These are phyloP conservation scores for Micractinium conductrix DNA, from an alignment of 139 green algal genomes.

Conservation along the genomic window DNA sequence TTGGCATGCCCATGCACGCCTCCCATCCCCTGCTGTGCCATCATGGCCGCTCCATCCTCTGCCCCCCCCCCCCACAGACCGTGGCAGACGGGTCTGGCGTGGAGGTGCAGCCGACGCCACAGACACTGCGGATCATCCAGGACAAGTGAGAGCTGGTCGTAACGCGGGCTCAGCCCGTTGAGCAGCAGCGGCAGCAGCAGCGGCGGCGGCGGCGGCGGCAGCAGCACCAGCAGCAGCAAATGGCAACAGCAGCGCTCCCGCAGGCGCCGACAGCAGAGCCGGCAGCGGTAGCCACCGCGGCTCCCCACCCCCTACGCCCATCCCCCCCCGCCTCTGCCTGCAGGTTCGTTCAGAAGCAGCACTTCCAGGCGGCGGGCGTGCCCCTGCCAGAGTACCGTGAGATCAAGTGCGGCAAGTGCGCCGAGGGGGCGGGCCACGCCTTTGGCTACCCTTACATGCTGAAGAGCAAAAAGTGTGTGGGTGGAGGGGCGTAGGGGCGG, in stretches of 20 bases:
- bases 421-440: conserved; percentile 42
- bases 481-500: neutral
- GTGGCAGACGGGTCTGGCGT: conserved; percentile 60
- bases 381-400: conserved; percentile 81
- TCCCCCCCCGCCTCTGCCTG: no score
- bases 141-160: no score
- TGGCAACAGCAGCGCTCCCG: no score
- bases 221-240: no score
- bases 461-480: conserved; percentile 80
- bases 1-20: neutral
- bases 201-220: no score
- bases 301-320: no score
- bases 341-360: conserved; percentile 92
- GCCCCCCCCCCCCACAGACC: conserved; percentile 13
- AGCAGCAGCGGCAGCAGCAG: no score
- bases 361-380: conserved; percentile 83
- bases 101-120: conserved; percentile 83
- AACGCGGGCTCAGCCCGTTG: no score
- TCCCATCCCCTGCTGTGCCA: neutral
- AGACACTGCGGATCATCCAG: conserved; percentile 79
- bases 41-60: neutral
- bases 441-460: conserved; percentile 98
- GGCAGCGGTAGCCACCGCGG: no score
- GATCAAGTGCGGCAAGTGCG: conserved; percentile 59
- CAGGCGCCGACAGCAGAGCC: no score